Conservation (phyloP, 331 rosid genomes). For the Spiraea crenata region DNA sequence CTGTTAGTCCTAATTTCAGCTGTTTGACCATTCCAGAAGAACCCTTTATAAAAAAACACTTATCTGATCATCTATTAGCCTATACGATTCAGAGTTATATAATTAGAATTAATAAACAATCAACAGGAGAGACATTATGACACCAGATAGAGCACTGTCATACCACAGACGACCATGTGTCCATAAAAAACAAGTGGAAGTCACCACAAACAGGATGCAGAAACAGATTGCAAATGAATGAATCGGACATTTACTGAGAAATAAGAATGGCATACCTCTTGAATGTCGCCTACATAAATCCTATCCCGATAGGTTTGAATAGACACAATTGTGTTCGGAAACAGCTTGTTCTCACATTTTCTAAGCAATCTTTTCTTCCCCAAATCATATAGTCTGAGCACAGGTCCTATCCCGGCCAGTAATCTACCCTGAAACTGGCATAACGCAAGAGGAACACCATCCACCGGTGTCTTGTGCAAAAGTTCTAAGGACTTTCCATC, state of each 20-base stretch:
- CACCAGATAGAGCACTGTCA: neutral
- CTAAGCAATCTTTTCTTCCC: constrained; percentile 79
- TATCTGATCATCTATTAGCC: neutral
- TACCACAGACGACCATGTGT: neutral
- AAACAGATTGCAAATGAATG: neutral
- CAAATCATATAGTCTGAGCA: constrained; percentile 86
- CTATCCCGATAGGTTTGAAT: constrained; percentile 91
- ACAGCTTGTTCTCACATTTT: constrained; percentile 92
- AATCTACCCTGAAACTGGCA: constrained; percentile 95
- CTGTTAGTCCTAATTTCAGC: neutral
- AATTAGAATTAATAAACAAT: neutral
- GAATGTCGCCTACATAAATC: constrained; percentile 88
- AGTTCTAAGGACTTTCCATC: constrained; percentile 93
- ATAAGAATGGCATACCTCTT: constrained; percentile 59
- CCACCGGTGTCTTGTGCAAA: constrained; percentile 91
- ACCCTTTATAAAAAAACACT: neutral
- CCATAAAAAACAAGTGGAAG: neutral
- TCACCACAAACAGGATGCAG: neutral
- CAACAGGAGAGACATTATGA: neutral
- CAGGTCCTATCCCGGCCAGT: constrained; percentile 90
- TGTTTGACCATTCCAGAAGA: constrained; percentile 1
- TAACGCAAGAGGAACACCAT: constrained; percentile 91
- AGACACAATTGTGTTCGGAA: constrained; percentile 75
- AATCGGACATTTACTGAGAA: neutral
- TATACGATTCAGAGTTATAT: neutral